A percentile compares a stretch with the other conserved stretches of the same genome.
Evolutionary conservation across 768 basidiomycete species (phyloP).

Genomic region (Naematelia aurantialba): DNA sequence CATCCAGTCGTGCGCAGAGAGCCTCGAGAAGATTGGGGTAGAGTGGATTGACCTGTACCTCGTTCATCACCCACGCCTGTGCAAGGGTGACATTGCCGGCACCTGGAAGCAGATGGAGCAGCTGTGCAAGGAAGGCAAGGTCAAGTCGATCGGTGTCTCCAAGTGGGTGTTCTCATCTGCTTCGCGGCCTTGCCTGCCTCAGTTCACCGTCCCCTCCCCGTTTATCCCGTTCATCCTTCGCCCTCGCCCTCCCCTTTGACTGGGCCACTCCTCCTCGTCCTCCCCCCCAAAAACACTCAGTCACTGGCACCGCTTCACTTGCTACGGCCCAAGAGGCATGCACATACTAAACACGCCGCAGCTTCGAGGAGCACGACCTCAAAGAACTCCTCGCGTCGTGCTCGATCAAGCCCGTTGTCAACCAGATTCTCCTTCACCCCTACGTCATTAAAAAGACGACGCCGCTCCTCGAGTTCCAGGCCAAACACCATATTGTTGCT

Average conservation of each 20-base stretch:
- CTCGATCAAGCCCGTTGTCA: slow-evolving; percentile 37
- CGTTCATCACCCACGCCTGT: slow-evolving; percentile 32
- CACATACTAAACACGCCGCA: too few relatives aligned
- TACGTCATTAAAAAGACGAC: slow-evolving; percentile 27
- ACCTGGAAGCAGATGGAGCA: slow-evolving; percentile 39
- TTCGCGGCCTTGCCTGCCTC: not conserved
- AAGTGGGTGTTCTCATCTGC: slow-evolving; percentile 52
- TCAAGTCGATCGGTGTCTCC: slow-evolving; percentile 40
- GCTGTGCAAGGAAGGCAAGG: slow-evolving; percentile 32
- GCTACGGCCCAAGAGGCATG: too few relatives aligned
- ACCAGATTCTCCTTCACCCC: slow-evolving; percentile 41
- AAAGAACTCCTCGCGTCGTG: slow-evolving; percentile 25
- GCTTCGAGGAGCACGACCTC: slow-evolving; percentile 32
- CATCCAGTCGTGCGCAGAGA: slow-evolving; percentile 58
- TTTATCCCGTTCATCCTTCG: not conserved
- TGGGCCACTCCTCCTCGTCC: too few relatives aligned
- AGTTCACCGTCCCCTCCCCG: not conserved
- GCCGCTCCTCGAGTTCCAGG: slow-evolving; percentile 26
- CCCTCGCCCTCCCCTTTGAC: too few relatives aligned
- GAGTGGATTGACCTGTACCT: slow-evolving; percentile 41
- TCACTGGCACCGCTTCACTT: too few relatives aligned
- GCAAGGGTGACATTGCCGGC: slow-evolving; percentile 32
- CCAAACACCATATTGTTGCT: slow-evolving; percentile 30
- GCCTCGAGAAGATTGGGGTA: slow-evolving; percentile 52
- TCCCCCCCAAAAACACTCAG: too few relatives aligned